A percentile compares a stretch with the other conserved stretches of the same genome.
phyloP scores from a whole-genome alignment of 331 rosid genomes.

The Ulmus americana region DNA sequence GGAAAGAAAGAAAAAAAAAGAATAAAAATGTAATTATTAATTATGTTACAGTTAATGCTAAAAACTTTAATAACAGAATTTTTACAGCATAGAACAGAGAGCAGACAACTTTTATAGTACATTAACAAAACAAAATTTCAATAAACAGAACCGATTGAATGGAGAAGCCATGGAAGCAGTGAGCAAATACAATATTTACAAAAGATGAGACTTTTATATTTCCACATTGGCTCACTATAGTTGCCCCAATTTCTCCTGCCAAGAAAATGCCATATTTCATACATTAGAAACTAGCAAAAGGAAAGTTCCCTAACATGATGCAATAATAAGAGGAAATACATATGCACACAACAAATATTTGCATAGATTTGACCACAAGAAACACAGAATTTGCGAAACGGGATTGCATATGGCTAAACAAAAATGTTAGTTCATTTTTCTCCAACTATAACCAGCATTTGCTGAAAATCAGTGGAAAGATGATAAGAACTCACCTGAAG shows the following conservation, averaged over 20 bases:
- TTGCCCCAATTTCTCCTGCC: slow-evolving; percentile 84
- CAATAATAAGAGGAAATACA: too few species aligned
- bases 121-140: slow-evolving; percentile 26
- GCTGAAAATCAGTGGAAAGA: not conserved
- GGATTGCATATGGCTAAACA: too few species aligned
- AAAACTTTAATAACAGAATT: too few species aligned
- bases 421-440: not conserved
- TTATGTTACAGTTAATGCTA: too few species aligned
- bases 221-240: slow-evolving; percentile 31
- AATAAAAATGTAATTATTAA: too few species aligned
- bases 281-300: not conserved
- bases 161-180: not conserved
- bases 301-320: too few species aligned
- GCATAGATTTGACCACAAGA: too few species aligned
- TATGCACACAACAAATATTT: too few species aligned
- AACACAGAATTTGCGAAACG: too few species aligned
- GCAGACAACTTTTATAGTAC: slow-evolving; percentile 6
- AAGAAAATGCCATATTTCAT: slow-evolving; percentile 13
- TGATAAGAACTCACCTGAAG: slow-evolving; percentile 61
- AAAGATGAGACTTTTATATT: slow-evolving; percentile 7
- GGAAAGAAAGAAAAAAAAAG: not conserved
- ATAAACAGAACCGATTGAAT: not conserved
- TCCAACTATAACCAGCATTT: not conserved
- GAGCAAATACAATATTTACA: slow-evolving; percentile 22
- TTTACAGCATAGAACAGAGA: too few species aligned